Evolutionary conservation across 2,329 filamentous ascomycete species (phyloP), one percentile per base, ranked within the genome.

Genomic region (Onygenales sp.): DNA sequence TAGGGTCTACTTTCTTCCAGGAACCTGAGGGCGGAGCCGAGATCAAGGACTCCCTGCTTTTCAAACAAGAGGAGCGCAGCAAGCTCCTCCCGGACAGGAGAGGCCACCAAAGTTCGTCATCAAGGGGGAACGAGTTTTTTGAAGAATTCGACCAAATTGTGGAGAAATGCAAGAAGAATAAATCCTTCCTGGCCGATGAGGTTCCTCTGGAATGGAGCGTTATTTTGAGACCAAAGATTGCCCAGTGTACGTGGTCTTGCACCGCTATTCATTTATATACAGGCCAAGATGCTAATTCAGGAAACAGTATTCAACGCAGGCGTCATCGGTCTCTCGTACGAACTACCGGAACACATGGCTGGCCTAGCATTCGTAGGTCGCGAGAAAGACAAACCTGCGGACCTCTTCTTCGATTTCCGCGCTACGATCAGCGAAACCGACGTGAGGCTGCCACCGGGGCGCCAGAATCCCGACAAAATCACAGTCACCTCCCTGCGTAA

Each of bases 381-480:
- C 6, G 74, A 77, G 50, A 64, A 68, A 0, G 60, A 59, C 53
- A 66, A 69, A 1, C 61, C 59, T 2, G 60, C 64, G 42, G 74
- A 78, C 54, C 59, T 78, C 14, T 78, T 73, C 65, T 69, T 77
- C 56, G 72, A 75, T 60, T 75, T 66, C 57, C 62, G 66, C 31
- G 44, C 60, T 47, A 54, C 55, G 4, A 55, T 61, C 5, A 52
- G 62, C 0, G 58, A 59, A 2, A 55, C 61, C 7, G 56, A 55
- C 0, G 60, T 66, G 21, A 27, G 21, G 21, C 21, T 27, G 31
- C 63, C 64, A 0, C 54, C 58, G 1, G 56, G 61, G 5, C 61
- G 72, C 36, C 59, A 64, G 7, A 67, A 72, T 44, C 69, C 72
- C 0, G 57, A 60, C 32, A 57, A 63, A 3, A 64, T 69, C 52